Evolutionary conservation across 148 eudicot species (phyloP).

Genomic region (Vaccinium darrowii): DNA sequence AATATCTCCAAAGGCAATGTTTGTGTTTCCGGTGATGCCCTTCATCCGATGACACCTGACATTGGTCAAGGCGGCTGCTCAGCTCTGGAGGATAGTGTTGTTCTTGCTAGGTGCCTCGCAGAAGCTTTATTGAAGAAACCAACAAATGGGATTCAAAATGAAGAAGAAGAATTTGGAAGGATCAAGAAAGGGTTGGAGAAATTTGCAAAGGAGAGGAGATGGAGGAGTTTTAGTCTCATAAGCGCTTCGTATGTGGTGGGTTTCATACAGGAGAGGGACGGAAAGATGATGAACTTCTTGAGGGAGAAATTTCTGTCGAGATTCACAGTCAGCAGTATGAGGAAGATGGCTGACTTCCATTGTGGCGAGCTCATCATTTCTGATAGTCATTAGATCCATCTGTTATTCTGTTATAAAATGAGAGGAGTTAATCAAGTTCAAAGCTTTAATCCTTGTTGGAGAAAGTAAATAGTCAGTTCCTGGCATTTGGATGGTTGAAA

Average conservation of each 20-base stretch:
- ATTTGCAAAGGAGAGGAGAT: slow-evolving; percentile 38
- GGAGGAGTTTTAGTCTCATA: slow-evolving; percentile 44
- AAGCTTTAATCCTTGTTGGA: neutral
- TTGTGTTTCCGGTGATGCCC: slow-evolving; percentile 49
- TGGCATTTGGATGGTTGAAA: neutral
- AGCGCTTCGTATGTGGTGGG: slow-evolving; percentile 37
- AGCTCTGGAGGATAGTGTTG: slow-evolving; percentile 41
- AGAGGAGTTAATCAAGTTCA: neutral
- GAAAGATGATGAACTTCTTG: slow-evolving; percentile 30
- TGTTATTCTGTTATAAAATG: neutral
- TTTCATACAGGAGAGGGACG: slow-evolving; percentile 29
- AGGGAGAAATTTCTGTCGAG: slow-evolving; percentile 25
- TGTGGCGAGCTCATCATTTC: slow-evolving; percentile 21
- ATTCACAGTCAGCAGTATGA: slow-evolving; percentile 1
- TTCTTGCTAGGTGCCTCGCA: slow-evolving; percentile 44
- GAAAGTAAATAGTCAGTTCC: neutral
- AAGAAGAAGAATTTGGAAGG: slow-evolving; percentile 24
- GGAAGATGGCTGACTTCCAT: slow-evolving; percentile 43
- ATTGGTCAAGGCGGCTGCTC: slow-evolving; percentile 61
- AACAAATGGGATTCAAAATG: neutral
- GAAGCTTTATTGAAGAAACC: slow-evolving; percentile 28
- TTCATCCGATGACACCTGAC: slow-evolving; percentile 67
- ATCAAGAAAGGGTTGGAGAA: slow-evolving; percentile 36
- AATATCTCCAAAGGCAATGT: slow-evolving; percentile 38
- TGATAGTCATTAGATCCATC: neutral